Evolutionary conservation across 2,329 filamentous ascomycete species (phyloP).

Genomic region (Ascomycota sp.): DNA sequence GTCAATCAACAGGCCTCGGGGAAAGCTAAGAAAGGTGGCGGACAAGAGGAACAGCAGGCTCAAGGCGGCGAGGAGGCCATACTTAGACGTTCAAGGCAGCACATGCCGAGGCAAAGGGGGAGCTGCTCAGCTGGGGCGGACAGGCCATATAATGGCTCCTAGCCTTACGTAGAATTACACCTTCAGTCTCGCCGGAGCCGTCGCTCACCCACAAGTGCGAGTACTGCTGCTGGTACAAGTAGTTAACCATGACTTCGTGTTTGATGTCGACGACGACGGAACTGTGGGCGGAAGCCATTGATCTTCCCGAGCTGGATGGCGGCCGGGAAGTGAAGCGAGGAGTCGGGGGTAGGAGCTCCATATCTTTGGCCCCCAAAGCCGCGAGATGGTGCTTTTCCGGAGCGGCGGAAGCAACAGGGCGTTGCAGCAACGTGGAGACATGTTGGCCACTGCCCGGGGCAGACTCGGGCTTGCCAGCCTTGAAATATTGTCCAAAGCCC

Average conservation of each 20-base stretch:
- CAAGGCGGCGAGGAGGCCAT: too few relatives aligned
- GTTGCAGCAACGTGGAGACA: constrained; percentile 5
- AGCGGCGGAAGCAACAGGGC: constrained; percentile 7
- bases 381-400: constrained; percentile 17
- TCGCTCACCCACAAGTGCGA: constrained; percentile 55
- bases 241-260: constrained; percentile 69
- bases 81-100: constrained; percentile 53
- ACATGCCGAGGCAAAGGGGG: constrained; percentile 43
- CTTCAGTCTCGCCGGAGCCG: constrained; percentile 46
- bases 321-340: constrained; percentile 12
- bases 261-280: constrained; percentile 50
- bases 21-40: not conserved
- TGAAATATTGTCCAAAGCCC: constrained; percentile 44
- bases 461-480: constrained; percentile 15
- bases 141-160: constrained; percentile 54
- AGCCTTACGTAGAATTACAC: constrained; percentile 49
- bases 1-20: not conserved
- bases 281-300: constrained; percentile 20
- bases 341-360: constrained; percentile 27
- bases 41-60: not conserved
- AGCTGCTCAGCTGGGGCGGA: constrained; percentile 41
- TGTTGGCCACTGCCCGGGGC: constrained; percentile 3
- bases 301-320: constrained; percentile 24
- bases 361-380: constrained; percentile 15
- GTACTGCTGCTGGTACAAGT: constrained; percentile 63